A percentile compares a stretch with the other conserved stretches of the same genome.
Evolutionary conservation across 371 early-diverging fungal species (phyloP).

Genomic region (Mortierella sp.): DNA sequence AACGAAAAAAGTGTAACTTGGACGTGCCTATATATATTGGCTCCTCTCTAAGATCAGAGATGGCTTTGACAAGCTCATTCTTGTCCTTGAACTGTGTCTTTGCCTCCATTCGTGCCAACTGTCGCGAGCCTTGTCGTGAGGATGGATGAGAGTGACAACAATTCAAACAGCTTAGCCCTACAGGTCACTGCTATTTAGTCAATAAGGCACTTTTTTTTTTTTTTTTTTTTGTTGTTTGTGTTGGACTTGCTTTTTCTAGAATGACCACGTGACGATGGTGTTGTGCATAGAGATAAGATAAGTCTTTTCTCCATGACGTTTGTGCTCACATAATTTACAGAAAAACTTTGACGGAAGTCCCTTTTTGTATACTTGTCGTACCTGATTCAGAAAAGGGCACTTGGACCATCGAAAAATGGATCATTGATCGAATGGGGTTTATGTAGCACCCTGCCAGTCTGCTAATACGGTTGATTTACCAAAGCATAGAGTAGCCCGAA

Average conservation of each 20-base stretch:
- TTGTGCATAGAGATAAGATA: too few relatives aligned
- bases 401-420: too few relatives aligned
- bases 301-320: background rate
- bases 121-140: constrained; percentile 16
- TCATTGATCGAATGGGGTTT: too few relatives aligned
- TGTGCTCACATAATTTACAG: constrained; percentile 55
- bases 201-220: constrained; percentile 30
- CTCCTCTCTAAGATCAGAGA: constrained; percentile 43
- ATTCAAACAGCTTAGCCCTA: constrained; percentile 7
- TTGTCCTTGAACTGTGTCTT: constrained; percentile 49
- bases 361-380: too few relatives aligned
- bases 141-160: constrained; percentile 15
- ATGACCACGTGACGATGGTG: background rate
- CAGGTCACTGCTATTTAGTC: background rate
- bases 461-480: too few relatives aligned
- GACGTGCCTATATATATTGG: constrained; percentile 39
- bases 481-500: background rate
- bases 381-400: too few relatives aligned
- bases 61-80: constrained; percentile 48
- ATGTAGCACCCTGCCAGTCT: too few relatives aligned
- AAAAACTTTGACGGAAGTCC: too few relatives aligned
- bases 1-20: background rate
- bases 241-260: background rate
- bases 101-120: constrained; percentile 33
- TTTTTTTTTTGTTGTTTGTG: constrained; percentile 10